Base-by-base conservation (phyloP, 2,329 filamentous ascomycete species). In the Nemania diffusa region DNA sequence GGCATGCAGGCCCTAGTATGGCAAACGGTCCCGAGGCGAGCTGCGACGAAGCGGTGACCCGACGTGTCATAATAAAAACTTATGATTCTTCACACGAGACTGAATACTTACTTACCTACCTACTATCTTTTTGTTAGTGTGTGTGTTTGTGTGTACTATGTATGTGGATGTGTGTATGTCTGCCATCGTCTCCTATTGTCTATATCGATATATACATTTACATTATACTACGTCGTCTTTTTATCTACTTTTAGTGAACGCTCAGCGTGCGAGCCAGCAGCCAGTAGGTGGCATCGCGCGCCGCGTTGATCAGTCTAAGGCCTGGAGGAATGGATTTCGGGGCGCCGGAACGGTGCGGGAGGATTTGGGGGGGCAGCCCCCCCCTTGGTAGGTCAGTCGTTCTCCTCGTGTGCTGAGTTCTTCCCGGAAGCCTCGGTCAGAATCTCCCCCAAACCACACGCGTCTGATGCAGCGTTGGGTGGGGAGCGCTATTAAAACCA, bases 331-430 rank as follows among this genome's bases (percentile, higher is more conserved):
- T 56, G 32, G 32, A 32, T 64, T 67, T 64, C 60, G 65, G 65
- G 27, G 60, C 51, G 42, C 65, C 60, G 65, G 65, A 60, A 67
- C 65, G 65, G 65, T 67, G 51, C 65, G 60, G 65, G 50, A 60
- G 42, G 56, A 57, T 56, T 58, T 11, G 27, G 50, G 56, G 50
- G 32, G 3, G 2, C 34, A 4, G 29, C 42, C 24, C 9, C 48
- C 29, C 55, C 52, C 34, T 56, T 50, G 59, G 22, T 29, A 20
- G 22, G 40, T 32, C 46, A 40, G 52, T 48, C 22, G 37, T 32
- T 44, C 57, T 57, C 46, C 34, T 50, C 11, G 11, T 40, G 37
- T 57, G 57, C 44, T 29, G n/a, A 17, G 15, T 26, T 53, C 13
- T 29, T 37, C 22, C 56, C 64, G 64, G 64, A 50, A 67, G 42